A percentile compares a stretch with the other conserved stretches of the same genome.
phyloP scores from a whole-genome alignment of 169 alveolate genomes.

The Besnoitia besnoiti region DNA sequence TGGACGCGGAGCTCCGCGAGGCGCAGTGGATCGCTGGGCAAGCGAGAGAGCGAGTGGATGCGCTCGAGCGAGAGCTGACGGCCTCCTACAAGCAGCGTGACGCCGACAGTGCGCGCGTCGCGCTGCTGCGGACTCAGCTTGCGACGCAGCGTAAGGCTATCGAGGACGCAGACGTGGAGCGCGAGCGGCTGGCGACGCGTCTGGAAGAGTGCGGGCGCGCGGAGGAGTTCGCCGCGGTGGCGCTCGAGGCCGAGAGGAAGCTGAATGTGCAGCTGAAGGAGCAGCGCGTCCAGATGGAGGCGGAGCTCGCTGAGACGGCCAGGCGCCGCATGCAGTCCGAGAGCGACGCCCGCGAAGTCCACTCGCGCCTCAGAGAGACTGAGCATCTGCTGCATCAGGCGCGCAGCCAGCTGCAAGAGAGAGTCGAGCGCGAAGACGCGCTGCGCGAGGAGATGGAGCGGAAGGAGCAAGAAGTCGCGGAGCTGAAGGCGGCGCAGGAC shows the following conservation, averaged over 20 bases:
- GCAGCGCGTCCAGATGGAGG: constrained; percentile 9
- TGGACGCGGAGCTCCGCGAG: neutral
- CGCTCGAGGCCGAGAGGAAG: neutral
- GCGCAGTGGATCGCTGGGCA: neutral
- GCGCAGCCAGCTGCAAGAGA: neutral
- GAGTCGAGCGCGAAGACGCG: neutral
- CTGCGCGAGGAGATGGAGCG: neutral
- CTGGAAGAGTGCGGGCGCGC: neutral
- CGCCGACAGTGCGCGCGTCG: neutral
- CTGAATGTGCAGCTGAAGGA: constrained; percentile 1
- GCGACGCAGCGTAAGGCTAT: neutral
- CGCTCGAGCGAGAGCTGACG: neutral
- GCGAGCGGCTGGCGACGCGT: neutral
- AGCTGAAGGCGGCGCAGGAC: neutral
- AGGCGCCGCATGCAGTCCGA: neutral
- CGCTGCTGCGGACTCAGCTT: neutral
- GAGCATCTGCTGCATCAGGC: neutral
- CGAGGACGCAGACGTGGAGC: neutral
- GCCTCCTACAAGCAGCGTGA: neutral
- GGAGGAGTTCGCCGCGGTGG: neutral
- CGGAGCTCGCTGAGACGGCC: neutral
- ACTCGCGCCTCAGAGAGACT: neutral
- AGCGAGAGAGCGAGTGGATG: neutral
- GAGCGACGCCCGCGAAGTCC: neutral
- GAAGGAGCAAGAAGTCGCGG: neutral